phyloP scores from a whole-genome alignment of 352 stramenopile genomes.

The Blastocystis sp. region DNA sequence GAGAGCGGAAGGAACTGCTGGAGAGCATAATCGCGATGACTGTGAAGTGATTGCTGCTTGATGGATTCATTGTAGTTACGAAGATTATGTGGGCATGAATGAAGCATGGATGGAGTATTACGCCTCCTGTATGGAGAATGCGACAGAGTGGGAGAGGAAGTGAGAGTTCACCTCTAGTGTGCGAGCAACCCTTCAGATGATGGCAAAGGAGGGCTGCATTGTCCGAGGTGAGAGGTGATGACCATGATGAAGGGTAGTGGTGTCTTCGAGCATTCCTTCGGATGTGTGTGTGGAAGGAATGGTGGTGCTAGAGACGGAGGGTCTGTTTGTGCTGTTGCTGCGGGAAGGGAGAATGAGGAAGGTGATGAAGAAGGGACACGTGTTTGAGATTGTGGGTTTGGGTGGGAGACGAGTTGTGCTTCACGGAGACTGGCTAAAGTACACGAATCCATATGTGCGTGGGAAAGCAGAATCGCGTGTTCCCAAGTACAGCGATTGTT shows the following conservation, averaged over 20 bases:
- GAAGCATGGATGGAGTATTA: constrained; percentile 10
- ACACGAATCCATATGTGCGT: not conserved
- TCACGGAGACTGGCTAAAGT: not conserved
- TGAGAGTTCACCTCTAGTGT: too few species aligned
- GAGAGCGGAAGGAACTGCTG: constrained; percentile 27
- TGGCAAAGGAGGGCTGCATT: not conserved
- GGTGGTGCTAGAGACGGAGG: constrained; percentile 29
- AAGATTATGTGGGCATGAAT: constrained; percentile 30
- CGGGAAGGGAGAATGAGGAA: constrained; percentile 11
- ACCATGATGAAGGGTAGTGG: not conserved
- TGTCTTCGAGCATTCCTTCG: constrained; percentile 1
- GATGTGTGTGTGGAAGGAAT: constrained; percentile 52
- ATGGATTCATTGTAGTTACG: constrained; percentile 25
- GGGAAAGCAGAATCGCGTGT: too few species aligned
- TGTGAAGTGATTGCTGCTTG: not conserved
- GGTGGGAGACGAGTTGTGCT: not conserved
- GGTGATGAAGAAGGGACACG: constrained; percentile 20
- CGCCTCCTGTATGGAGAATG: not conserved
- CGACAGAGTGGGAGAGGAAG: constrained; percentile 3
- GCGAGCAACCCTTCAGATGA: too few species aligned
- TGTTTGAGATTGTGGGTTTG: constrained; percentile 32
- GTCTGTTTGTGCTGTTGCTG: constrained; percentile 18
- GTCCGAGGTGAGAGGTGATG: not conserved
- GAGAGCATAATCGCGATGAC: not conserved
- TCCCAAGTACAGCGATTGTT: not conserved